phyloP scores from a whole-genome alignment of 1,284 basidiomycete species.

The Cutaneotrichosporon arboriforme region DNA sequence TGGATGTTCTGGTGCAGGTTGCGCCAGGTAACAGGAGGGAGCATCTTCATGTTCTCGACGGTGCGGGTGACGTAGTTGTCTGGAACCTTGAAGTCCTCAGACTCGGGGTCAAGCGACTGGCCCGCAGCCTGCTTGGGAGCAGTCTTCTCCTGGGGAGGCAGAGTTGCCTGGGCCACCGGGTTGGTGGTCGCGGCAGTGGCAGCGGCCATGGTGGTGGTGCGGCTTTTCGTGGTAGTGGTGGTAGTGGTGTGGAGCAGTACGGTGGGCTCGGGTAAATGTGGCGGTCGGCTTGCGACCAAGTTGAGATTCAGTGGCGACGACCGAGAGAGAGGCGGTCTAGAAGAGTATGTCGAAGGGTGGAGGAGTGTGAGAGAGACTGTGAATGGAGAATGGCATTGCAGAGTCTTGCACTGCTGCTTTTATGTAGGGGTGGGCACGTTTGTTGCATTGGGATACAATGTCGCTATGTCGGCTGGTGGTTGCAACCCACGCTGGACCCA shows the following conservation, averaged over 20 bases:
- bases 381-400: neutral
- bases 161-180: neutral
- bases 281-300: no score
- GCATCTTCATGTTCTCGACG: slow-evolving; percentile 63
- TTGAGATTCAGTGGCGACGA: neutral
- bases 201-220: neutral
- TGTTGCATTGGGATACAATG: neutral
- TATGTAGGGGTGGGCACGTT: neutral
- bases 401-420: neutral
- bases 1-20: slow-evolving; percentile 69
- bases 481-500: neutral
- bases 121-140: no score
- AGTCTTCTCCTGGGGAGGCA: no score
- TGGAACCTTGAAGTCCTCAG: slow-evolving; percentile 55
- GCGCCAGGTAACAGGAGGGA: slow-evolving; percentile 68
- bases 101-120: slow-evolving; percentile 12
- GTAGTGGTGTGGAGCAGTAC: neutral
- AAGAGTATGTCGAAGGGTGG: neutral
- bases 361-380: neutral
- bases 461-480: neutral
- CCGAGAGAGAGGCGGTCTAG: neutral
- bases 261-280: neutral
- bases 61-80: slow-evolving; percentile 87
- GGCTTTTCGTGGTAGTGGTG: neutral
- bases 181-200: neutral